Evolutionary conservation across 495 filamentous ascomycete genomes (phyloP).

Genomic region (Xylaria castorea): DNA sequence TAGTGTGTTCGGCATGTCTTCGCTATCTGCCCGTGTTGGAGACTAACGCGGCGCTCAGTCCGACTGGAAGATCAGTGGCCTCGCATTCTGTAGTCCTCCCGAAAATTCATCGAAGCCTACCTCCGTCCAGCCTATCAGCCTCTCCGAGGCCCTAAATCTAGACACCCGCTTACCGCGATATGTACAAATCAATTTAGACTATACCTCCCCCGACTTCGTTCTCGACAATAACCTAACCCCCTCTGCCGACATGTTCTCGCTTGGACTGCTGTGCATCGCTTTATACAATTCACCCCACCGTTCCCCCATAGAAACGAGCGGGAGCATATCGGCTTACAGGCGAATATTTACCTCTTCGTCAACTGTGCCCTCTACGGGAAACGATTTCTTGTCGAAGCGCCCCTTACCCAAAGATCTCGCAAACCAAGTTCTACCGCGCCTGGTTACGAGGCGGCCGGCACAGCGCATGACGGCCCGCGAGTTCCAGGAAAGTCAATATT

Average conservation of each 20-base stretch:
- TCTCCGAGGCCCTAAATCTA: slow-evolving; percentile 82
- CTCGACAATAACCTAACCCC: slow-evolving; percentile 83
- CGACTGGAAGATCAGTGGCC: slow-evolving; percentile 96
- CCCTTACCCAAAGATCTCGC: slow-evolving; percentile 80
- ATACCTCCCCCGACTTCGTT: slow-evolving; percentile 90
- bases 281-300: slow-evolving; percentile 92
- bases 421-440: slow-evolving; percentile 73
- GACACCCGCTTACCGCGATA: slow-evolving; percentile 82
- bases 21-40: neutral
- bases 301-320: slow-evolving; percentile 82
- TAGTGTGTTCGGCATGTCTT: neutral
- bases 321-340: slow-evolving; percentile 80
- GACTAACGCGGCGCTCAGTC: slow-evolving; percentile 59
- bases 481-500: slow-evolving; percentile 93
- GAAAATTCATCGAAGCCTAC: slow-evolving; percentile 71
- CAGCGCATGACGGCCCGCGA: slow-evolving; percentile 87
- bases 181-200: slow-evolving; percentile 91
- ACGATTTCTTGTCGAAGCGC: slow-evolving; percentile 82
- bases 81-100: slow-evolving; percentile 84
- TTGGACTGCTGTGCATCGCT: slow-evolving; percentile 86
- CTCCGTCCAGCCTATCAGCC: slow-evolving; percentile 74
- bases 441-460: slow-evolving; percentile 85
- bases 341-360: slow-evolving; percentile 77
- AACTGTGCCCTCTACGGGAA: slow-evolving; percentile 74
- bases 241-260: slow-evolving; percentile 87